Conservation (phyloP, 257 asterid species). For the Rehmannia glutinosa region DNA sequence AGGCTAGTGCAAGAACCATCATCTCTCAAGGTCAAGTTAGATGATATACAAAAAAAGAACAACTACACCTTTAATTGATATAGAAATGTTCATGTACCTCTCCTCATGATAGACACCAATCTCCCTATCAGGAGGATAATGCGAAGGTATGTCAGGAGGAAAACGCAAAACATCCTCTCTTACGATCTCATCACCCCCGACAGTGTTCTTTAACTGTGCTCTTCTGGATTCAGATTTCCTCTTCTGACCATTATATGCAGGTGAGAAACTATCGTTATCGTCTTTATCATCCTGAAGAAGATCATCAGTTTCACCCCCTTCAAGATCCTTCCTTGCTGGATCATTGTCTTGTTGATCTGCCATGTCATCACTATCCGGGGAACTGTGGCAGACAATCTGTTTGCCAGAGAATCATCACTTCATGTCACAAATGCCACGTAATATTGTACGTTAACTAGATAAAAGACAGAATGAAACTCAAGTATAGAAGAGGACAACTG, state of each 20-base stretch:
- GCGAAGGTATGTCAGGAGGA: too few relatives aligned
- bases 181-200: slow-evolving; percentile 24
- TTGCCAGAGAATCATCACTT: slow-evolving; percentile 22
- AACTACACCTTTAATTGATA: too few relatives aligned
- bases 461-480: not conserved
- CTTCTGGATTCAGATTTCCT: slow-evolving; percentile 44
- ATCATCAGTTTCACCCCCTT: slow-evolving; percentile 51
- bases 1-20: slow-evolving; percentile 10
- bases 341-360: slow-evolving; percentile 49
- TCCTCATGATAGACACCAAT: slow-evolving; percentile 43
- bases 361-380: slow-evolving; percentile 49
- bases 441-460: not conserved
- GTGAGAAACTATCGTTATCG: slow-evolving; percentile 32
- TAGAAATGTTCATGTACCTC: slow-evolving; percentile 41
- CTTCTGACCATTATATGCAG: slow-evolving; percentile 40
- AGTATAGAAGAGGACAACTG: slow-evolving; percentile 9
- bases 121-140: too few relatives aligned
- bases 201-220: slow-evolving; percentile 31
- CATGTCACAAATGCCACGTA: not conserved
- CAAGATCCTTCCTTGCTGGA: slow-evolving; percentile 27
- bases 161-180: too few relatives aligned
- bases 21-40: too few relatives aligned
- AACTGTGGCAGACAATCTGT: slow-evolving; percentile 73
- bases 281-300: slow-evolving; percentile 44
- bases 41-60: too few relatives aligned